Percentiles rank a stretch among this genome's conserved stretches.
Conservation (phyloP, 2,329 filamentous ascomycete species). For the Epichloe uncinata region DNA sequence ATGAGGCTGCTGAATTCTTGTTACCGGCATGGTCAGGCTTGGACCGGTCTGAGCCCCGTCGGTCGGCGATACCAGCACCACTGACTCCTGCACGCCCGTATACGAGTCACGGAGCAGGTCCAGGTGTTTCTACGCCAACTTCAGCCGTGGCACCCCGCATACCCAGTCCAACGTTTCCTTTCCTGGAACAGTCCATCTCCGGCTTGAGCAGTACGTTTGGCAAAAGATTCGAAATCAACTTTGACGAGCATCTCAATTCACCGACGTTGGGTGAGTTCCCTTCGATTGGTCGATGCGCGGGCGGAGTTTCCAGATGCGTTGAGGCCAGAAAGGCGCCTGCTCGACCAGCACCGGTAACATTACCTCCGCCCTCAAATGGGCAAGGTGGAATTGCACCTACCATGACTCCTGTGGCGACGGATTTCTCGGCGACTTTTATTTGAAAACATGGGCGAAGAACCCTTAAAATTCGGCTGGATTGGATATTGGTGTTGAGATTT, state of each 20-base stretch:
- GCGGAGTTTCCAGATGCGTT: conserved; percentile 11
- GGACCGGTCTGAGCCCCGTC: conserved; percentile 15
- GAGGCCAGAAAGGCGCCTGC: conserved; percentile 22
- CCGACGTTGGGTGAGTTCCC: background rate
- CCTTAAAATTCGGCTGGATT: too few species aligned
- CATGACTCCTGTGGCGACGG: background rate
- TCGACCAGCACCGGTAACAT: conserved; percentile 16
- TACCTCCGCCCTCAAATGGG: conserved; percentile 12
- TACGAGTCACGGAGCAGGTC: conserved; percentile 1
- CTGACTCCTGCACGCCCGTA: conserved; percentile 14
- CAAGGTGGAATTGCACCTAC: background rate
- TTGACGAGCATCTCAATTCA: conserved; percentile 3
- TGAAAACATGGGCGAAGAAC: too few species aligned
- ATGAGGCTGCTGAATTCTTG: background rate
- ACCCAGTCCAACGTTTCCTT: conserved; percentile 23
- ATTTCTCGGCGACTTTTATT: background rate
- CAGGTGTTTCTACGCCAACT: conserved; percentile 14
- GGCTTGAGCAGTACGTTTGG: conserved; percentile 19
- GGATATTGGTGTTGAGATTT: too few species aligned
- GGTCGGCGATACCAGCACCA: conserved; percentile 23
- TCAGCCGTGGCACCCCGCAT: conserved; percentile 19
- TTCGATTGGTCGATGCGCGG: conserved; percentile 3
- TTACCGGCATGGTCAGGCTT: conserved; percentile 10
- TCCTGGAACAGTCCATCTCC: conserved; percentile 21
- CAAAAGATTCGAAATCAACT: conserved; percentile 17